Percentiles rank a stretch among this genome's conserved stretches.
These are phyloP conservation scores for Luzula sylvatica DNA, from an alignment of 176 grass and related monocot species.

Conservation along the genomic window DNA sequence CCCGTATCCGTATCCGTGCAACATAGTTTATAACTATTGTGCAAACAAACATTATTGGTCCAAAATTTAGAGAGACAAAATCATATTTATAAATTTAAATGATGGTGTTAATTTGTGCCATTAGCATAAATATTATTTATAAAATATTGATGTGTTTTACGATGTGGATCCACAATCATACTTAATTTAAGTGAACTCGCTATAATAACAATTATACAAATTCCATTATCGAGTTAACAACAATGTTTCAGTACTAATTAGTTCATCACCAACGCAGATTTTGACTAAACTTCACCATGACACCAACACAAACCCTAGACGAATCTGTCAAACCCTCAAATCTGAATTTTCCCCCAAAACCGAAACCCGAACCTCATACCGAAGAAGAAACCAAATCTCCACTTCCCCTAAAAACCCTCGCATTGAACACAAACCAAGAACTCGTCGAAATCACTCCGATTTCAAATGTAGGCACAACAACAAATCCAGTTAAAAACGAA, in stretches of 20 bases:
- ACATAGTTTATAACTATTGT: too few species aligned
- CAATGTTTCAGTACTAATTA: not conserved
- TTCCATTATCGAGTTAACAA: too few species aligned
- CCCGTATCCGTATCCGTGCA: too few species aligned
- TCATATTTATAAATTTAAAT: too few species aligned
- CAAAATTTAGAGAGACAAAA: too few species aligned
- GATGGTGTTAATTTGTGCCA: too few species aligned
- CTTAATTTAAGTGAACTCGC: too few species aligned
- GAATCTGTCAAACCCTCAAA: conserved; percentile 8
- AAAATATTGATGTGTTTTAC: too few species aligned
- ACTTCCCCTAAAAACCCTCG: not conserved
- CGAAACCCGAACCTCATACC: conserved; percentile 15
- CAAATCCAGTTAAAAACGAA: conserved; percentile 5
- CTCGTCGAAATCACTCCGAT: not conserved
- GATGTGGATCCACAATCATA: too few species aligned
- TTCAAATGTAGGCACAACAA: conserved; percentile 21
- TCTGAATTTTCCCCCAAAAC: conserved; percentile 12
- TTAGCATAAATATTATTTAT: too few species aligned
- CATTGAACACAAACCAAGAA: not conserved
- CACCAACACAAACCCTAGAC: conserved; percentile 23
- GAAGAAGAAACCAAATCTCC: not conserved
- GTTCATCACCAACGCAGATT: not conserved
- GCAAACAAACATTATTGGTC: too few species aligned
- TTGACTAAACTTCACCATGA: conserved; percentile 9
- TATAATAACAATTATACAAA: too few species aligned